Evolutionary conservation across 257 asterid genomes (phyloP), one percentile per base, ranked within the genome.

Genomic region (Nicotiana benthamiana): DNA sequence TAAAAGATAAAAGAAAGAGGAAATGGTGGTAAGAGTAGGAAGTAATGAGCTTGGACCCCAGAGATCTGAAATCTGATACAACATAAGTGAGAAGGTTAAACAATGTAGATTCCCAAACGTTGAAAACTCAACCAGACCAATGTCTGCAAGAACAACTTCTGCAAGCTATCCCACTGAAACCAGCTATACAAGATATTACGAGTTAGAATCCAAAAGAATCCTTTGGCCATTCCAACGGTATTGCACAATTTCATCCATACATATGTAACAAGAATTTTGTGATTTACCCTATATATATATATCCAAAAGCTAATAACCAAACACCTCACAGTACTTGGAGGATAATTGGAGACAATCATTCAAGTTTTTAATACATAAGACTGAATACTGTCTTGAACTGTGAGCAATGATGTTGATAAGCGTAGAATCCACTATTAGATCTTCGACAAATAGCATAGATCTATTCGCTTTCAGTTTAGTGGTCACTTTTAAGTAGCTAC

Each of bases 1-100:
- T 80, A 80, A 87, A 75, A 54, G 80, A 30, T 40, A 48, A 60
- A 51, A 32, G 82, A 46, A 83, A 74, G 78, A 72, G 9, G 60
- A 24, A 81, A 57, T 22, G 77, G 81, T 22, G 79, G 83, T 65
- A 28, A 72, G 75, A 77, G 80, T 65, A 7, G 78, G 78, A 46
- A 43, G 36, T 24, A 72, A 24, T 24, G 78, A 20, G 48, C 40
- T 46, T 46, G 22, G 15, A 24, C 53, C 78, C 78, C 1, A 24
- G 77, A 10, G 30, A 20, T 40, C 77, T 70, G 34, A 43, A 4
- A 70, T 70, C 46, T 36, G 77, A 24, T 24, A 0, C 24, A 46
- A 46, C 16, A 12, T 1, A 46, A 24, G 60, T 7, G 78, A 30
- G 74, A 62, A 64, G 48, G 24, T 64, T 30, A 64, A 28, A 64